phyloP scores from a whole-genome alignment of 495 filamentous ascomycete genomes.

The Penicillium mononematosum region DNA sequence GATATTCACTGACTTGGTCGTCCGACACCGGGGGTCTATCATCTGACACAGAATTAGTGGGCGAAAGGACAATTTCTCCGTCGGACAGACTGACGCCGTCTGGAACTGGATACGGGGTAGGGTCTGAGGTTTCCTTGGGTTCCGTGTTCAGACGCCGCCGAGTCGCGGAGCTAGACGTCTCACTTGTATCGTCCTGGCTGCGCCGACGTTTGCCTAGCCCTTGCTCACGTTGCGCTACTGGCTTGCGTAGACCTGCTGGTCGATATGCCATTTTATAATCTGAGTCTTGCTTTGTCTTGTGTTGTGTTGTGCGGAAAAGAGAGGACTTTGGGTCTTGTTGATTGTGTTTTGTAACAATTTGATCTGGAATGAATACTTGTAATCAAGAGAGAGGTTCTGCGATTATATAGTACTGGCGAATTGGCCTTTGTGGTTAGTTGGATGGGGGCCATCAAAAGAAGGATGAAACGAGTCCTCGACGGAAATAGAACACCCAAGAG shows the following conservation, averaged over 20 bases:
- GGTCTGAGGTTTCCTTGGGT: not conserved
- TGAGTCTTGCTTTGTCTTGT: not conserved
- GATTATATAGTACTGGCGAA: not conserved
- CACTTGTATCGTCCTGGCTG: not conserved
- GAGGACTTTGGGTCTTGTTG: not conserved
- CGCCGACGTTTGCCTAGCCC: not conserved
- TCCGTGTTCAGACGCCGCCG: not conserved
- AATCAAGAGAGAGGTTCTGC: not conserved
- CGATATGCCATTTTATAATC: not conserved
- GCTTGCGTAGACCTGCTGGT: not conserved
- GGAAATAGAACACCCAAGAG: not conserved
- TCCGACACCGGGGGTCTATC: not conserved
- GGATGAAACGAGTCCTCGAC: not conserved
- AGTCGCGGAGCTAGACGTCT: not conserved
- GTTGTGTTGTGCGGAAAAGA: not conserved
- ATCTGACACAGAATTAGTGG: not conserved
- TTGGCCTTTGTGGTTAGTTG: not conserved
- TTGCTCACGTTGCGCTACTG: not conserved
- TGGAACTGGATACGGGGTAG: not conserved
- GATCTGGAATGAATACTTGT: not conserved
- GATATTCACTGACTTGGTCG: not conserved
- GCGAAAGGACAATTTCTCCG: not conserved
- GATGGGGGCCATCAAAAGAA: not conserved
- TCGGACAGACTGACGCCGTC: not conserved
- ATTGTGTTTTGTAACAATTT: not conserved